Conservation (phyloP, 306 rosid species). For the Corylus americana region DNA sequence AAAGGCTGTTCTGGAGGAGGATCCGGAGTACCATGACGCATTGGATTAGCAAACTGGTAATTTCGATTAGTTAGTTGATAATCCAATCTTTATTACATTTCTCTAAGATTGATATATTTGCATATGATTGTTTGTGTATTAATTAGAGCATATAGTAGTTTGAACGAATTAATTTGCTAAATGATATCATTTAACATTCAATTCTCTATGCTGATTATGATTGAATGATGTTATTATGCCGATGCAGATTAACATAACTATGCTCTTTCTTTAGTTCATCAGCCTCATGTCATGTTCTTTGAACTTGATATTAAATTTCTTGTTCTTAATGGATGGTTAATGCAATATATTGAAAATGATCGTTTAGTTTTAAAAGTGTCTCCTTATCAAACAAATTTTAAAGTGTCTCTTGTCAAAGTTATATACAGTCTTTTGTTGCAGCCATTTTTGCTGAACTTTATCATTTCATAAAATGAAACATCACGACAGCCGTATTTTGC, state of each 20-base stretch:
- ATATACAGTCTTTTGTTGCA: not conserved
- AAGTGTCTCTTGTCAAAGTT: not conserved
- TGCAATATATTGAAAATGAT: not conserved
- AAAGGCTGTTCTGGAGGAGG: slow-evolving; percentile 17
- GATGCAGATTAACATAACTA: not conserved
- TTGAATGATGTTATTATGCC: not conserved
- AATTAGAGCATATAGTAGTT: not conserved
- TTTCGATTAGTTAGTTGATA: not conserved
- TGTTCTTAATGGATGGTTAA: not conserved
- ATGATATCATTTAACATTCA: not conserved
- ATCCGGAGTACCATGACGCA: slow-evolving; percentile 35
- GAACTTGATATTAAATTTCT: not conserved
- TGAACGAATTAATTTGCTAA: not conserved
- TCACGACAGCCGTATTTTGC: not conserved
- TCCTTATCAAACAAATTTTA: not conserved
- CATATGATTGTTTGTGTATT: not conserved
- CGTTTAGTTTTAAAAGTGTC: not conserved
- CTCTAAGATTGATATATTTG: not conserved
- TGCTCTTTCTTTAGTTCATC: not conserved
- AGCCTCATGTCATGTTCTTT: not conserved
- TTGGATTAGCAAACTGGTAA: slow-evolving; percentile 17
- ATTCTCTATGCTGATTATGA: not conserved
- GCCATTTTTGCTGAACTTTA: not conserved
- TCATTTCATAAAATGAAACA: not conserved
- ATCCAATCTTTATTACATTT: not conserved